A percentile compares a stretch with the other conserved stretches of the same genome.
phyloP scores from a whole-genome alignment of 1,284 basidiomycete species.

The Apiotrichum veenhuisii region DNA sequence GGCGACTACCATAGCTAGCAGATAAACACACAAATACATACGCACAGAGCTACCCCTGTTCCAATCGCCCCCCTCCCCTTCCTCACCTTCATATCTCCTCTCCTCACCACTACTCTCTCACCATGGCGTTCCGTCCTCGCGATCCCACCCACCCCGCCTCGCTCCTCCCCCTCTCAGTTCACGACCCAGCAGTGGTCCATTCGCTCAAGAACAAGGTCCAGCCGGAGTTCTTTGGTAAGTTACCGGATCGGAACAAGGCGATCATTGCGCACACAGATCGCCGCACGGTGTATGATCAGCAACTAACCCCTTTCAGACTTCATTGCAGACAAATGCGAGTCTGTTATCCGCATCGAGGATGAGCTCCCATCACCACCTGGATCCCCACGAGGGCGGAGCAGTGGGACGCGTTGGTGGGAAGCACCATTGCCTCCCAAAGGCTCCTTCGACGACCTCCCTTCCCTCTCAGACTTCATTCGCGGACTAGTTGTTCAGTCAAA shows the following conservation, averaged over 20 bases:
- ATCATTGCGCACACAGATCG: neutral
- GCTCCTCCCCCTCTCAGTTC: conserved; percentile 61
- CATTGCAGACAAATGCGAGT: conserved; percentile 37
- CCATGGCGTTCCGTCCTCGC: conserved; percentile 12
- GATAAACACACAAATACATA: too few relatives aligned
- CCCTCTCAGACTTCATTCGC: conserved; percentile 80
- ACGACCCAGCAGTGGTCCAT: conserved; percentile 62
- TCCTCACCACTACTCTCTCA: neutral
- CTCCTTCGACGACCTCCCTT: conserved; percentile 54
- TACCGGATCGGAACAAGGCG: conserved; percentile 48
- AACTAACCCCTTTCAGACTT: conserved; percentile 50
- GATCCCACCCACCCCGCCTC: conserved; percentile 56
- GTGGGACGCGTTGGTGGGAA: conserved; percentile 36
- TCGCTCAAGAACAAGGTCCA: conserved; percentile 40
- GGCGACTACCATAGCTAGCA: neutral
- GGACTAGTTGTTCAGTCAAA: conserved; percentile 78
- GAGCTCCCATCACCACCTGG: conserved; percentile 20
- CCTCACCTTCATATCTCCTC: neutral
- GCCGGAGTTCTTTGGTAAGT: conserved; percentile 66
- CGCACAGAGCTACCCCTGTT: neutral
- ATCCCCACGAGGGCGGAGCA: conserved; percentile 9
- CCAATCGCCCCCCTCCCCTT: neutral
- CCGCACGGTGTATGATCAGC: neutral
- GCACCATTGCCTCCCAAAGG: conserved; percentile 37
- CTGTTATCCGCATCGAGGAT: conserved; percentile 42